Evolutionary conservation across 108 stramenopile species (phyloP).

Genomic region (Fistulifera pelliculosa): DNA sequence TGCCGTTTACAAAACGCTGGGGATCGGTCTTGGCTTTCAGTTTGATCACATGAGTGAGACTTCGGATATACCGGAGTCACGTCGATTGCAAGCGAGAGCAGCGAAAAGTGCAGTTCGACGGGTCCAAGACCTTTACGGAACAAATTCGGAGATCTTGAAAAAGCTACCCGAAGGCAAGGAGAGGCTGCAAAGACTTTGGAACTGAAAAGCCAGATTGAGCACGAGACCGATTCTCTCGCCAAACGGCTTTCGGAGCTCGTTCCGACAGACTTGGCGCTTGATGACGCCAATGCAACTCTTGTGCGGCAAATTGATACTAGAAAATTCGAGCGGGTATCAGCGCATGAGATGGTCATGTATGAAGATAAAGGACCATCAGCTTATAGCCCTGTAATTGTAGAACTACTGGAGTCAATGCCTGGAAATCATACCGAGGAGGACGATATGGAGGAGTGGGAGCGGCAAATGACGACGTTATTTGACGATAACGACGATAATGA

Average conservation of each 20-base stretch:
- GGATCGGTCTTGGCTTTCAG: conserved; percentile 64
- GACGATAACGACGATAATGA: too few species aligned
- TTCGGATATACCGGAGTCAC: conserved; percentile 14
- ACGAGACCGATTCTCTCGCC: conserved; percentile 20
- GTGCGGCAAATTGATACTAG: too few species aligned
- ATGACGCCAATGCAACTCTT: neutral
- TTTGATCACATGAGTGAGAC: conserved; percentile 44
- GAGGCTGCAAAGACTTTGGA: neutral
- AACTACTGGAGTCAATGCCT: too few species aligned
- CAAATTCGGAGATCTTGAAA: neutral
- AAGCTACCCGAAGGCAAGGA: neutral
- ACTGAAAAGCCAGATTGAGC: conserved; percentile 9
- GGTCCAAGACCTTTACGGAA: conserved; percentile 14
- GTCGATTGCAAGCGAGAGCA: conserved; percentile 62
- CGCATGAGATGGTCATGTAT: too few species aligned
- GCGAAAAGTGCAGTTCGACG: conserved; percentile 74
- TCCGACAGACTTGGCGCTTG: conserved; percentile 2
- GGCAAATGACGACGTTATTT: too few species aligned
- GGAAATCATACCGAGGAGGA: too few species aligned
- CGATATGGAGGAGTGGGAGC: too few species aligned
- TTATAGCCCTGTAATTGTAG: too few species aligned
- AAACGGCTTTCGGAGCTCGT: conserved; percentile 20
- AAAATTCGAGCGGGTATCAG: too few species aligned
- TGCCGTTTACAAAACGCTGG: conserved; percentile 67
- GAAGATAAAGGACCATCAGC: too few species aligned